Base-by-base conservation (phyloP, 805 yeast genomes). In the Candida orba region DNA sequence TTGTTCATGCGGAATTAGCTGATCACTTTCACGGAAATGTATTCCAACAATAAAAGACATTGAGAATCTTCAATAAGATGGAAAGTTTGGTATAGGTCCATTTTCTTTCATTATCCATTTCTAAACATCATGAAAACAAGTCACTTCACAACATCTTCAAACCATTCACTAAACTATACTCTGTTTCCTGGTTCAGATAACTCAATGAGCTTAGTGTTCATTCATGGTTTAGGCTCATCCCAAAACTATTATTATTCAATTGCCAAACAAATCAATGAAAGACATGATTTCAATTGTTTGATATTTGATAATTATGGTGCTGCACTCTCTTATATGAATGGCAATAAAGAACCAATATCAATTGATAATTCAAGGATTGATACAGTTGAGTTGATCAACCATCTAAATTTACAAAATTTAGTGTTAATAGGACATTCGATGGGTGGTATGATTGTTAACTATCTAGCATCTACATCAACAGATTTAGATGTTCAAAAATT, bases 161-260 rank as follows among this genome's bases (percentile, higher is more conserved):
- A 10, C 3, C 45, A 42, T 34, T 33, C 35, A 10, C 12, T 42
- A 32, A 37, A 37, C 13, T 38, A 15, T n/a, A 34, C 45, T 4
- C 15, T 30, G 9, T 42, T 42, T 27, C 18, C 7, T 7, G 41
- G 35, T 1, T 9, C 41, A 12, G 34, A 34, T 4, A 22, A 24
- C 10, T 20, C 35, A 13, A 10, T 22, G 5, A 27, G 38, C 9
- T 12, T 39, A 15, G 42, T 43, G 12, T 43, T 43, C 23, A 23
- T 43, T 20, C 46, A 43, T 25, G 46, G 46, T n/a, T 37, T 43
- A 9, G 46, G 46, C 3, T 43, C 46, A 14, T 43, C 46, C 2
- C 46, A 43, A 34, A 43, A 43, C 32, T 43, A 15, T 15, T 43
- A 35, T 37, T 43, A 43, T 24, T 17, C 46, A 12, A 39, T 43